Evolutionary conservation across 169 alveolate genomes (phyloP), one percentile per base, ranked within the genome.

Genomic region (Toxoplasma gondii): DNA sequence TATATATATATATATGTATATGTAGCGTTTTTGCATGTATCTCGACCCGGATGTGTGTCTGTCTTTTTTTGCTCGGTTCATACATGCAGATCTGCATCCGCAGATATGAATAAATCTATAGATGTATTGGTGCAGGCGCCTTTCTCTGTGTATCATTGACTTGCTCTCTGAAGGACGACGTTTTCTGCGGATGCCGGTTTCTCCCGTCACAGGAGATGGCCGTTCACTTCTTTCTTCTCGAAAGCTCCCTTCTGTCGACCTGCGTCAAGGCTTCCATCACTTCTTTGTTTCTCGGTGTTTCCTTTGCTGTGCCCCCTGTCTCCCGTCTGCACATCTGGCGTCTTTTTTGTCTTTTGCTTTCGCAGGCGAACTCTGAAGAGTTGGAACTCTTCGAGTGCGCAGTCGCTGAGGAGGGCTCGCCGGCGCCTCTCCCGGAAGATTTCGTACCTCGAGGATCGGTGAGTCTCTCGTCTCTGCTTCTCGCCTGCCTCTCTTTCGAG

Each of bases 321-420:
- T 64, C 27, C 27, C 78, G 78, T 17, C 27, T 38, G n/a, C 27
- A 19, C 27, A 4, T 38, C 27, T 10, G 24, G 44, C 27, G 24
- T 7, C 24, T 27, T 4, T 5, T 4, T 27, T 22, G 7, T 49
- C 34, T 45, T 34, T 34, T 38, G 24, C 12, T 49, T 31, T 80
- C 49, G 1, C 41, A 27, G 27, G 44, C 27, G 16, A 27, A 17
- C 27, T 80, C 36, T 80, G 34, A 39, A 10, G 90, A 82, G 64
- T 67, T 82, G 36, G 69, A 82, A 12, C 90, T 82, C 31, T 43
- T 82, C 24, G 90, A 82, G 90, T 82, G 90, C 64, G 90, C 90
- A 67, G 90, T 82, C 22, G 90, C 90, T 7, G 90, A 82, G 19
- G 90, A 82, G 24, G 90, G 90, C 53, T 16, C 12, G 67, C 58